Base-by-base conservation (phyloP, 1,284 basidiomycete genomes). In the Trametes pubescens region DNA sequence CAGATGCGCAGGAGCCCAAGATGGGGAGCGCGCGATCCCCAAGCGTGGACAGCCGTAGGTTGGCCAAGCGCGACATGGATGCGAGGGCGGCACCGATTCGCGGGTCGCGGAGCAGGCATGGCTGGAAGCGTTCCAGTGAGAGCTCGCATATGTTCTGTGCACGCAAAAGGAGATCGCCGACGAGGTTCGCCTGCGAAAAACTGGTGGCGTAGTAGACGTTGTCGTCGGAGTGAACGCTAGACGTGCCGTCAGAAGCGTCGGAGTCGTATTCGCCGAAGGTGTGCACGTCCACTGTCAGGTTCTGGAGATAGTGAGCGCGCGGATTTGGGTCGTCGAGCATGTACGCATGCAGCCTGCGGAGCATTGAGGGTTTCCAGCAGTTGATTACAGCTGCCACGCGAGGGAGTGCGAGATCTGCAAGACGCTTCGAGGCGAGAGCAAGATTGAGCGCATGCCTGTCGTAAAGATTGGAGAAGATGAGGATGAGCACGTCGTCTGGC, bases 401-500 rank as follows among this genome's bases (percentile, higher is more conserved):
- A 7, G 57, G 24, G n/a, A 64, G 38, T 8, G 63, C 66, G 21
- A 65, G 55, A 4, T 22, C 21, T 6, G 38, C 49, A 14, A 51
- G 35, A 22, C 51, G 32, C 34, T 65, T 64, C 3, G 58, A 65
- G 16, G 62, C 29, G 22, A 65, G 62, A 2, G 54, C 59, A 18
- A 57, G 49, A 26, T 49, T 46, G 0, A 65, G 55, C 2, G 66
- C 66, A 34, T 67, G 58, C 29, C 13, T 13, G 4, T 58, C 61
- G 4, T 54, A 22, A 1, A 67, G 11, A 34, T 55, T 9, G 2
- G 57, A 38, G 40, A 62, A 55, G 21, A 67, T 51, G 34, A 57
- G 49, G 51, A 61, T 51, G 13, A 65, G 58, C 11, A 62, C 58
- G 43, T 67, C 66, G 55, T 65, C 63, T 18, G 56, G 56, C 26